A percentile compares a stretch with the other conserved stretches of the same genome.
phyloP scores from a whole-genome alignment of 106 monocot genomes.

The Allium sativum region DNA sequence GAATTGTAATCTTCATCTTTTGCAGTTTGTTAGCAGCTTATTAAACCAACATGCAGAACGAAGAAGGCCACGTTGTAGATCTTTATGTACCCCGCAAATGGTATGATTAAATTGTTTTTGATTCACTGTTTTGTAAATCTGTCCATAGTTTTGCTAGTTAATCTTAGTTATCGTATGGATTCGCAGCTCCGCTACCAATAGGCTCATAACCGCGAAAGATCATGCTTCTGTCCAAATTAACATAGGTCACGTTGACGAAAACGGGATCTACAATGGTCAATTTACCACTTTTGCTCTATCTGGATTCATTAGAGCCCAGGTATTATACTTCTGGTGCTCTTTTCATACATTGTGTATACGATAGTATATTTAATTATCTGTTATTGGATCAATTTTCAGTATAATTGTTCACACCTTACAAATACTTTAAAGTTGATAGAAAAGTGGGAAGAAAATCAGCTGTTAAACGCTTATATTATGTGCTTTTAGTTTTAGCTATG shows the following conservation, averaged over 20 bases:
- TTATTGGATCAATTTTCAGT: too few species aligned
- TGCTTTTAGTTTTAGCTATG: too few species aligned
- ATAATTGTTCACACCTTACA: too few species aligned
- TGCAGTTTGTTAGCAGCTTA: too few species aligned
- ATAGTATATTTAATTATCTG: too few species aligned
- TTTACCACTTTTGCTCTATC: conserved; percentile 5
- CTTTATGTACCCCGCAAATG: conserved; percentile 7
- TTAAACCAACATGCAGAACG: neutral
- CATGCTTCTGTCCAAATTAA: conserved; percentile 80
- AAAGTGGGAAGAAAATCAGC: too few species aligned
- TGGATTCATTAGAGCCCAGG: conserved; percentile 9
- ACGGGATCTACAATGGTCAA: neutral
- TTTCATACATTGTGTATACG: too few species aligned
- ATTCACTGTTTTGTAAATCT: neutral
- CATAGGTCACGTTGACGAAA: conserved; percentile 71
- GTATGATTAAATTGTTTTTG: neutral
- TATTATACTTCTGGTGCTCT: neutral
- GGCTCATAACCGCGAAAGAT: conserved; percentile 75
- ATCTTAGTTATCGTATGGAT: neutral
- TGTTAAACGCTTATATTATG: too few species aligned
- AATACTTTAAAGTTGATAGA: too few species aligned
- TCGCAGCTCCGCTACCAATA: conserved; percentile 56
- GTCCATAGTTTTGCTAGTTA: neutral
- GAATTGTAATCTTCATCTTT: too few species aligned
- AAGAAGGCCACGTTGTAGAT: conserved; percentile 5